A percentile compares a stretch with the other conserved stretches of the same genome.
These are phyloP conservation scores for Fibroporia radiculosa DNA, from an alignment of 768 basidiomycete genomes.

Conservation along the genomic window DNA sequence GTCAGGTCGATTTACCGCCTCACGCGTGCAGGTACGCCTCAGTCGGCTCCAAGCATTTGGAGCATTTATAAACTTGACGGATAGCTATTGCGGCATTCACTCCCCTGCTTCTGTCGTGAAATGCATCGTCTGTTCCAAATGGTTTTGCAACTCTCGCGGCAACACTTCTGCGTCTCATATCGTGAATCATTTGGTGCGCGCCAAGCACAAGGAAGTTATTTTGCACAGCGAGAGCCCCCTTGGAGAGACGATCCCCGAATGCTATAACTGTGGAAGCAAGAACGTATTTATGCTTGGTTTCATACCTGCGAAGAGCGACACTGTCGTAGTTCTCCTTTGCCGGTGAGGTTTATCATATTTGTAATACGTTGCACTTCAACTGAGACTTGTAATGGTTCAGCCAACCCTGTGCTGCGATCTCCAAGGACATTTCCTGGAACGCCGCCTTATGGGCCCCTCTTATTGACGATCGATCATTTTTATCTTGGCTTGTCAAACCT, in stretches of 20 bases:
- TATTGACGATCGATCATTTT: slow-evolving; percentile 96
- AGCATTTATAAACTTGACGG: neutral
- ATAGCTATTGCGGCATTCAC: slow-evolving; percentile 96
- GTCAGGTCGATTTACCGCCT: slow-evolving; percentile 69
- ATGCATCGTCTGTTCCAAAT: slow-evolving; percentile 84
- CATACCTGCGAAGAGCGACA: slow-evolving; percentile 98
- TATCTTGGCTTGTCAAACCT: slow-evolving; percentile 98
- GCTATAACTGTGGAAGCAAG: slow-evolving; percentile 98
- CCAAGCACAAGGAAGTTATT: slow-evolving; percentile 98
- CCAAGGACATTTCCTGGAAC: slow-evolving; percentile 99
- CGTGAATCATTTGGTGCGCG: slow-evolving; percentile 97
- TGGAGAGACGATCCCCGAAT: slow-evolving; percentile 97
- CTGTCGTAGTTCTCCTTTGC: slow-evolving; percentile 94
- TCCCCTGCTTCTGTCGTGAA: slow-evolving; percentile 96
- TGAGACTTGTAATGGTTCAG: slow-evolving; percentile 31
- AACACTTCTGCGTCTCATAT: slow-evolving; percentile 98
- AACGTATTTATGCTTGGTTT: slow-evolving; percentile 99
- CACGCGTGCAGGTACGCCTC: slow-evolving; percentile 99
- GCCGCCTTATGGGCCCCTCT: slow-evolving; percentile 96
- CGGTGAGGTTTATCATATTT: slow-evolving; percentile 48
- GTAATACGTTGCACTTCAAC: slow-evolving; percentile 3
- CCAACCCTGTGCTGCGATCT: slow-evolving; percentile 96
- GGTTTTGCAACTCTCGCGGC: slow-evolving; percentile 99
- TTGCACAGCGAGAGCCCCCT: slow-evolving; percentile 92
- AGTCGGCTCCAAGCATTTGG: slow-evolving; percentile 20